phyloP scores from a whole-genome alignment of 2,329 filamentous ascomycete species.

The Calycina herbarum region DNA sequence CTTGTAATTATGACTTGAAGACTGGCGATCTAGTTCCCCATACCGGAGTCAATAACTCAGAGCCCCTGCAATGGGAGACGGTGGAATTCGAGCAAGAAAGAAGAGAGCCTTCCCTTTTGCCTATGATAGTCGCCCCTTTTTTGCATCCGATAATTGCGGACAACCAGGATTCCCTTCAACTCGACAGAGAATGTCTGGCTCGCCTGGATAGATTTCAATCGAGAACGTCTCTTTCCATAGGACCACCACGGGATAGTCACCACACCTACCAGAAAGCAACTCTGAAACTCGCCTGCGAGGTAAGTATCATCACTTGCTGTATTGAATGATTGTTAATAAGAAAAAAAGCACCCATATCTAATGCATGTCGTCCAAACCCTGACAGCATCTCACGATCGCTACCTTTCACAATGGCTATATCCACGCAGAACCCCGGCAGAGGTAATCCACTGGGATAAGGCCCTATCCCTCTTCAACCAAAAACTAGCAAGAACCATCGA shows the following conservation, averaged over 20 bases:
- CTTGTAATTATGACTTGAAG: slow-evolving; percentile 46
- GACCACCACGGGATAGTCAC: slow-evolving; percentile 34
- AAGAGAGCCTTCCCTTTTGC: neutral
- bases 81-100: neutral
- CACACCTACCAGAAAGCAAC: slow-evolving; percentile 37
- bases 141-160: neutral
- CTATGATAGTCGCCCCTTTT: neutral
- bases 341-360: slow-evolving; percentile 37
- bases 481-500: slow-evolving; percentile 42
- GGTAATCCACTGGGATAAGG: slow-evolving; percentile 49
- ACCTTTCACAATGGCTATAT: slow-evolving; percentile 35
- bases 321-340: too few relatives aligned
- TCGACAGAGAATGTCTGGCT: slow-evolving; percentile 34
- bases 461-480: slow-evolving; percentile 48
- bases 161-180: slow-evolving; percentile 11
- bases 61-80: neutral
- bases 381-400: slow-evolving; percentile 54
- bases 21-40: slow-evolving; percentile 31
- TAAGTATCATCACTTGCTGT: neutral
- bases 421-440: slow-evolving; percentile 38
- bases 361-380: slow-evolving; percentile 55
- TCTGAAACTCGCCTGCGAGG: neutral
- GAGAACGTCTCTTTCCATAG: slow-evolving; percentile 45
- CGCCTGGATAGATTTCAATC: slow-evolving; percentile 45
- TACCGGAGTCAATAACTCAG: neutral